Conservation (phyloP, 2,329 filamentous ascomycete genomes). For the Fusarium sublunatum region DNA sequence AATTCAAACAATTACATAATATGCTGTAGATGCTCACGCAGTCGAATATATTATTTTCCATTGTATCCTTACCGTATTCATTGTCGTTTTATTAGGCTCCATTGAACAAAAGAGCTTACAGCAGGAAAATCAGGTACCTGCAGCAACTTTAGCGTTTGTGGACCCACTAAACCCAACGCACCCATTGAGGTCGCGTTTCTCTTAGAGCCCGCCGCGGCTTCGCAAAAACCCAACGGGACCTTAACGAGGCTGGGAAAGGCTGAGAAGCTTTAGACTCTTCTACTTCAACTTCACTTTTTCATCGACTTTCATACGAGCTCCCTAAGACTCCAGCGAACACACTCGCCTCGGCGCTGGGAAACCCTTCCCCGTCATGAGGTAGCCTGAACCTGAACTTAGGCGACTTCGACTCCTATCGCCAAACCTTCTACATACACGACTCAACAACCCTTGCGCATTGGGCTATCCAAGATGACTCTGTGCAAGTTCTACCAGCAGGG, state of each 20-base stretch:
- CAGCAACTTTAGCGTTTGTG: constrained; percentile 8
- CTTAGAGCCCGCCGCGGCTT: background rate
- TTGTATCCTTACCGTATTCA: background rate
- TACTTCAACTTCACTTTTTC: constrained; percentile 4
- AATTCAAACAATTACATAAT: background rate
- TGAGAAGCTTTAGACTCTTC: constrained; percentile 26
- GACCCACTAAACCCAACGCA: constrained; percentile 21
- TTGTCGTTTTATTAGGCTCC: background rate
- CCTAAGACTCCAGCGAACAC: background rate
- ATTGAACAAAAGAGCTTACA: constrained; percentile 1
- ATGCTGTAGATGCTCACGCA: no score
- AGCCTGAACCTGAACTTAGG: constrained; percentile 18
- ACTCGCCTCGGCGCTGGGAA: background rate
- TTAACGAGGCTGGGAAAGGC: constrained; percentile 45
- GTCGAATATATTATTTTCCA: no score
- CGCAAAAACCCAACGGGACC: constrained; percentile 19
- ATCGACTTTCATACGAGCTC: background rate
- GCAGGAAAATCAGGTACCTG: background rate
- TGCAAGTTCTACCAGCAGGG: constrained; percentile 64
- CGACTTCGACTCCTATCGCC: constrained; percentile 27
- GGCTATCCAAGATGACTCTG: constrained; percentile 51
- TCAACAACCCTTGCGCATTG: constrained; percentile 7
- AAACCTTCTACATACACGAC: constrained; percentile 13
- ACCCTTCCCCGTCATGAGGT: constrained; percentile 39
- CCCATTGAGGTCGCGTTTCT: background rate